Evolutionary conservation across 2,329 filamentous ascomycete genomes (phyloP).

Genomic region (Simplicillium sp.): DNA sequence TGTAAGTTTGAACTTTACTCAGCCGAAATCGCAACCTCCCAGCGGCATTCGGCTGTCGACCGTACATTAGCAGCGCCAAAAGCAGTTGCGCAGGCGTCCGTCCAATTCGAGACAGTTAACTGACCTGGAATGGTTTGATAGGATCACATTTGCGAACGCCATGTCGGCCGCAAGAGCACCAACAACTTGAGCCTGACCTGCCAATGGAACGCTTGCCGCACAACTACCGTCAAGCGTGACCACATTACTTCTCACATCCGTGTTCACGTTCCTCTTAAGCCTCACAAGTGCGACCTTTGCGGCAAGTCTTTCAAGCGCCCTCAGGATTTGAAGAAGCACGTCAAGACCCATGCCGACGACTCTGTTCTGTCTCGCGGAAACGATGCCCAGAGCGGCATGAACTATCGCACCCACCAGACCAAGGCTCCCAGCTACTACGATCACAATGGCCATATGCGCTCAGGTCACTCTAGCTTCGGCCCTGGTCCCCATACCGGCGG

Average conservation of each 20-base stretch:
- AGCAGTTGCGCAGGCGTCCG: background rate
- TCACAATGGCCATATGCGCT: constrained; percentile 54
- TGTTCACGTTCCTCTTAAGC: constrained; percentile 97
- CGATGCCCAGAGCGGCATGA: constrained; percentile 42
- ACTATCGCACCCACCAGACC: constrained; percentile 40
- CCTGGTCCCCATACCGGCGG: constrained; percentile 40
- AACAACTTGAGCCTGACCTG: constrained; percentile 97
- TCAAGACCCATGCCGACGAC: constrained; percentile 97
- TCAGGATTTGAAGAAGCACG: constrained; percentile 98
- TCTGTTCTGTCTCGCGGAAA: constrained; percentile 57
- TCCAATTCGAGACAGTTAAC: background rate
- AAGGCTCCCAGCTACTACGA: constrained; percentile 56
- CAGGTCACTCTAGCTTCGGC: constrained; percentile 43
- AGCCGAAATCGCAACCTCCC: too few relatives aligned
- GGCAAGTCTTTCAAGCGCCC: constrained; percentile 98
- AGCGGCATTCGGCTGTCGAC: too few relatives aligned
- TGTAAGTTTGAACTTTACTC: constrained; percentile 38
- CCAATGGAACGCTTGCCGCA: constrained; percentile 93
- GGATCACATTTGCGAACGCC: constrained; percentile 97
- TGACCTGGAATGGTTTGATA: constrained; percentile 24
- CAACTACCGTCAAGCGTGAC: constrained; percentile 95
- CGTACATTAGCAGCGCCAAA: background rate
- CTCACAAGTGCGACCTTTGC: constrained; percentile 98
- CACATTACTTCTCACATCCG: constrained; percentile 99
- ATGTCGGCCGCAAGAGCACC: constrained; percentile 97